Conservation (phyloP, 768 basidiomycete genomes). For the Dioszegia hungarica region DNA sequence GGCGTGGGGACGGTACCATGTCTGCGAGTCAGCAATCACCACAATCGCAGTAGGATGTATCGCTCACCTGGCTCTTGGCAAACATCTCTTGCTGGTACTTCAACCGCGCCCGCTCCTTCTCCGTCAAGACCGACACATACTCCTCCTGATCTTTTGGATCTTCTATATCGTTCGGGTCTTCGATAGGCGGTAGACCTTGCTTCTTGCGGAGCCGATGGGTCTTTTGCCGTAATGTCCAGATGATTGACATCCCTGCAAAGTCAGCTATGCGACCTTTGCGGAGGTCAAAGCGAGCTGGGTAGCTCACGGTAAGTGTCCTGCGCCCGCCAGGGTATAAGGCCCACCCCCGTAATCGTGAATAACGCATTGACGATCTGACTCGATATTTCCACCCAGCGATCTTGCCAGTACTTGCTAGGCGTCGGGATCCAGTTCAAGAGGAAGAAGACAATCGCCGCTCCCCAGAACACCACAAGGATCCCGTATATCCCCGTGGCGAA, state of each 20-base stretch:
- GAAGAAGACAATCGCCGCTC: slow-evolving; percentile 67
- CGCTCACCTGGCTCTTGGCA: slow-evolving; percentile 41
- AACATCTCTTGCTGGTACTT: slow-evolving; percentile 47
- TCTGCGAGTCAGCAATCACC: slow-evolving; percentile 53
- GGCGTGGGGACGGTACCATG: slow-evolving; percentile 82
- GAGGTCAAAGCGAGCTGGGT: too few relatives aligned
- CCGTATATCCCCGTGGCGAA: slow-evolving; percentile 70
- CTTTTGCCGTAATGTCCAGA: slow-evolving; percentile 67
- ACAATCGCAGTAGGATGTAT: too few relatives aligned
- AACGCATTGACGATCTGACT: slow-evolving; percentile 70
- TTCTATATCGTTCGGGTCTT: slow-evolving; percentile 72
- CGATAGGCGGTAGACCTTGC: slow-evolving; percentile 64
- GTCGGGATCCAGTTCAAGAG: slow-evolving; percentile 65
- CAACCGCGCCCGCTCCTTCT: slow-evolving; percentile 45
- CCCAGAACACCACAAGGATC: slow-evolving; percentile 78
- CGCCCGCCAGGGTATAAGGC: slow-evolving; percentile 69
- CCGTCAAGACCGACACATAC: slow-evolving; percentile 45
- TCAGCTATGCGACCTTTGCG: too few relatives aligned
- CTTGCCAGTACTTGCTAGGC: slow-evolving; percentile 64
- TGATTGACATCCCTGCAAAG: slow-evolving; percentile 61
- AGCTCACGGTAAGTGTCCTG: slow-evolving; percentile 69
- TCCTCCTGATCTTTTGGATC: slow-evolving; percentile 56
- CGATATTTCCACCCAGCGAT: slow-evolving; percentile 62
- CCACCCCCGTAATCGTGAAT: slow-evolving; percentile 72
- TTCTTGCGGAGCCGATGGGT: slow-evolving; percentile 59